Conservation (phyloP, 106 monocot genomes). For the Narthecium ossifragum region DNA sequence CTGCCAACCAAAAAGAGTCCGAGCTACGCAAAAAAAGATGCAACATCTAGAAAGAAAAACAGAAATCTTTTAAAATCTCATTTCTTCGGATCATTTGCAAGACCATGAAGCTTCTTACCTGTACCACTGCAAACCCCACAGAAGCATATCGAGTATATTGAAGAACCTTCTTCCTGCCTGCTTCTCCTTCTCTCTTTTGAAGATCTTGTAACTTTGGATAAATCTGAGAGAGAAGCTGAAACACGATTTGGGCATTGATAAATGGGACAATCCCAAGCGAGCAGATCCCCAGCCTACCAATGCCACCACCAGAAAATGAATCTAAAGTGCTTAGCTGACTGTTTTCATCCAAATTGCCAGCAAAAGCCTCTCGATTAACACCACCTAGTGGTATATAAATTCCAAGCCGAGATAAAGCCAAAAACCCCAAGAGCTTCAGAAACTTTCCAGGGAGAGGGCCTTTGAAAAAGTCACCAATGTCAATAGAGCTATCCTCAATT, state of each 20-base stretch:
- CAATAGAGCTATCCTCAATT: constrained; percentile 98
- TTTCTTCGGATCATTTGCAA: not conserved
- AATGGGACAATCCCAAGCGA: constrained; percentile 96
- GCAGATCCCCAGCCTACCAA: constrained; percentile 92
- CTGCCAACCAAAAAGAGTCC: too few relatives aligned
- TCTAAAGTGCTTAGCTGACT: constrained; percentile 89
- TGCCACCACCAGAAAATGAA: constrained; percentile 97
- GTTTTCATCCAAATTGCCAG: constrained; percentile 88
- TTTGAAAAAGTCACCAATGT: constrained; percentile 90
- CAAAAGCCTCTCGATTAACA: constrained; percentile 86
- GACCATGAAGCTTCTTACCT: constrained; percentile 34
- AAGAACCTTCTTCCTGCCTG: constrained; percentile 96
- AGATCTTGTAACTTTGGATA: constrained; percentile 98
- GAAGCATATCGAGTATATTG: constrained; percentile 97
- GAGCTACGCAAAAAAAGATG: too few relatives aligned
- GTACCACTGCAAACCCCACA: constrained; percentile 93
- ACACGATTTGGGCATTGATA: constrained; percentile 95
- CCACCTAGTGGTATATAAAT: constrained; percentile 95
- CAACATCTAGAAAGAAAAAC: too few relatives aligned
- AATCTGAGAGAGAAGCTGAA: constrained; percentile 92
- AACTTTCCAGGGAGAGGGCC: constrained; percentile 96
- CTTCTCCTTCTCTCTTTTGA: constrained; percentile 95
- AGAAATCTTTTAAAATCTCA: too few relatives aligned
- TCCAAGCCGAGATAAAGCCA: constrained; percentile 87
- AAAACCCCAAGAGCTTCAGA: constrained; percentile 78